A percentile compares a stretch with the other conserved stretches of the same genome.
phyloP scores from a whole-genome alignment of 305 asterid genomes.

The Solanum hybrid region DNA sequence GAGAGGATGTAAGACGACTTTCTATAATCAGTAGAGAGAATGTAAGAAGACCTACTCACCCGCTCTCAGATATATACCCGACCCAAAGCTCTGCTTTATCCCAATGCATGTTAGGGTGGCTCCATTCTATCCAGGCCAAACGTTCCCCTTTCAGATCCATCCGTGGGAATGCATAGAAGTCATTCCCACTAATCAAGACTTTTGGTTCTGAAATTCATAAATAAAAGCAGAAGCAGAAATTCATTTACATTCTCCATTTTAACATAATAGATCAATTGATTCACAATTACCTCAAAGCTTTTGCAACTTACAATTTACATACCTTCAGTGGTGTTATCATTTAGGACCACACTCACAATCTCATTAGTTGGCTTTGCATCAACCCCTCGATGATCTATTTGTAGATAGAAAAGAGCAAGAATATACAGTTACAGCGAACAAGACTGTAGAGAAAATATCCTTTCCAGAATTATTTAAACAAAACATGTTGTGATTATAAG shows the following conservation, averaged over 20 bases:
- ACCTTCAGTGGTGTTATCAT: slow-evolving; percentile 42
- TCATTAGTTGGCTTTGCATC: slow-evolving; percentile 47
- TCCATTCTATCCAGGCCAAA: slow-evolving; percentile 93
- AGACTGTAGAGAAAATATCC: background rate
- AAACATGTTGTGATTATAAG: background rate
- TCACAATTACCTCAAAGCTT: background rate
- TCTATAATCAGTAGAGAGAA: background rate
- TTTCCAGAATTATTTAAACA: background rate
- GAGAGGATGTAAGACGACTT: background rate
- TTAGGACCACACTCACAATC: slow-evolving; percentile 61
- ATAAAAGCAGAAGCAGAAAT: background rate
- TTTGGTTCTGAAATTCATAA: slow-evolving; percentile 48
- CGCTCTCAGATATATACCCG: slow-evolving; percentile 73
- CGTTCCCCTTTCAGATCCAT: slow-evolving; percentile 74
- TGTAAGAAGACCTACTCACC: slow-evolving; percentile 33
- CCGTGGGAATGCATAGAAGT: slow-evolving; percentile 93
- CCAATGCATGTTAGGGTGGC: slow-evolving; percentile 98
- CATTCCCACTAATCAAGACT: slow-evolving; percentile 59
- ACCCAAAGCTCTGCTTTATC: slow-evolving; percentile 96
- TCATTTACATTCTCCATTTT: background rate
- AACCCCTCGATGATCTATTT: slow-evolving; percentile 55
- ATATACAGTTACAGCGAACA: slow-evolving; percentile 9
- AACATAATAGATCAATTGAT: background rate
- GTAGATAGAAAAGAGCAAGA: background rate
- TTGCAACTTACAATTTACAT: background rate